phyloP scores from a whole-genome alignment of 1,139 yeast species.

The Zygosaccharomyces pseudobailii region DNA sequence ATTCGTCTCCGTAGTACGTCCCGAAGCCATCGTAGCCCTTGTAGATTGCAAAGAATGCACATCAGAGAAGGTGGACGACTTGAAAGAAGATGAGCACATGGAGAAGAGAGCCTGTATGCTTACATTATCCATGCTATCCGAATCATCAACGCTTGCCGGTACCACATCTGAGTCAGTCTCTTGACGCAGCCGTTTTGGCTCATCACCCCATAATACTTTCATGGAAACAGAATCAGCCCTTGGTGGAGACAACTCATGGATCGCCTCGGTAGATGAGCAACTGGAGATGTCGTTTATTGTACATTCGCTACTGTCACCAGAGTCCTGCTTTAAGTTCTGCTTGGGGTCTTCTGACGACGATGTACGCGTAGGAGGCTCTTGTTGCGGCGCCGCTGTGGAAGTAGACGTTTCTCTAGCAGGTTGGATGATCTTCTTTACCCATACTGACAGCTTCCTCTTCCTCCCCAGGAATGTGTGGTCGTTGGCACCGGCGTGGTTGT shows the following conservation, averaged over 20 bases:
- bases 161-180: slow-evolving; percentile 4
- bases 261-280: not conserved
- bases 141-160: slow-evolving; percentile 12
- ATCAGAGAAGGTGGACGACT: slow-evolving; percentile 37
- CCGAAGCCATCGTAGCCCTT: slow-evolving; percentile 39
- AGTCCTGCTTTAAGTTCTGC: not conserved
- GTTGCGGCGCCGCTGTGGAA: not conserved
- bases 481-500: slow-evolving; percentile 6
- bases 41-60: slow-evolving; percentile 37
- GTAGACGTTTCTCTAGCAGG: slow-evolving; percentile 16
- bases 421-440: slow-evolving; percentile 33
- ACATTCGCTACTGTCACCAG: not conserved
- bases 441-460: slow-evolving; percentile 29
- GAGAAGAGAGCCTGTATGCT: slow-evolving; percentile 53
- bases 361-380: not conserved
- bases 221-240: slow-evolving; percentile 8
- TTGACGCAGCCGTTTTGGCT: slow-evolving; percentile 12
- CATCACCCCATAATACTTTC: slow-evolving; percentile 22
- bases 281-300: not conserved
- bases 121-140: slow-evolving; percentile 34
- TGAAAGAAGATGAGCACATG: slow-evolving; percentile 42
- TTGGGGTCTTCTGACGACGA: not conserved
- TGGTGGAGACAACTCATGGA: not conserved
- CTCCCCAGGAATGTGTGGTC: slow-evolving; percentile 22
- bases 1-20: slow-evolving; percentile 52